phyloP scores from a whole-genome alignment of 176 grass and related monocot genomes.

The Musa beccarii region DNA sequence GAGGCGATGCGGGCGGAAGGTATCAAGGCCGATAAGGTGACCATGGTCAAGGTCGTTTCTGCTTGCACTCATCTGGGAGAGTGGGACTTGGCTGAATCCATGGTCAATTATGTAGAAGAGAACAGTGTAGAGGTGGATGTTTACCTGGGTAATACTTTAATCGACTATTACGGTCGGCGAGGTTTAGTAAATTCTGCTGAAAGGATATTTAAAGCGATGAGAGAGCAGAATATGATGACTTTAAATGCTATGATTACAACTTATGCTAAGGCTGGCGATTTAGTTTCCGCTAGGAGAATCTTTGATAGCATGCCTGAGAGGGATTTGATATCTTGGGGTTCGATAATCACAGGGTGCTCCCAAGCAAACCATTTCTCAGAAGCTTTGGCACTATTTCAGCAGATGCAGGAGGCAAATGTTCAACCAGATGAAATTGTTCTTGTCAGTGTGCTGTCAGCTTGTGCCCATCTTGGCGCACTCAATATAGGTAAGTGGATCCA shows the following conservation, averaged over 20 bases:
- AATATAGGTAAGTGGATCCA: conserved; percentile 43
- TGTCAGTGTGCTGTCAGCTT: conserved; percentile 34
- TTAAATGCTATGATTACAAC: conserved; percentile 36
- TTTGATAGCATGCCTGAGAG: conserved; percentile 34
- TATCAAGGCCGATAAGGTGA: conserved; percentile 41
- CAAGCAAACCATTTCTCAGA: conserved; percentile 39
- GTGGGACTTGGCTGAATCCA: conserved; percentile 32
- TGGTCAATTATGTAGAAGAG: conserved; percentile 35
- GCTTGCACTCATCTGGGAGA: conserved; percentile 42
- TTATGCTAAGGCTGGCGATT: conserved; percentile 34
- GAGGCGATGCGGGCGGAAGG: conserved; percentile 27
- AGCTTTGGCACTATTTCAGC: conserved; percentile 27
- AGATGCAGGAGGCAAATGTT: conserved; percentile 43
- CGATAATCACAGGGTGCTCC: conserved; percentile 46
- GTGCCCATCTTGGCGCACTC: conserved; percentile 30
- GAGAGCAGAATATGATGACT: conserved; percentile 29
- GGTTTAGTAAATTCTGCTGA: conserved; percentile 31
- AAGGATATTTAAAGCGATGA: conserved; percentile 34
- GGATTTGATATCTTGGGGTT: conserved; percentile 56
- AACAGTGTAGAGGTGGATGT: conserved; percentile 41
- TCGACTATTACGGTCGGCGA: conserved; percentile 34
- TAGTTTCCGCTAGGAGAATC: conserved; percentile 38
- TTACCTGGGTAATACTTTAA: conserved; percentile 49
- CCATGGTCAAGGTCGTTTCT: conserved; percentile 44
- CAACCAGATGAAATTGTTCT: conserved; percentile 38